Base-by-base conservation (phyloP, 78 protist genomes). In the Creolimax fragrantissima region DNA sequence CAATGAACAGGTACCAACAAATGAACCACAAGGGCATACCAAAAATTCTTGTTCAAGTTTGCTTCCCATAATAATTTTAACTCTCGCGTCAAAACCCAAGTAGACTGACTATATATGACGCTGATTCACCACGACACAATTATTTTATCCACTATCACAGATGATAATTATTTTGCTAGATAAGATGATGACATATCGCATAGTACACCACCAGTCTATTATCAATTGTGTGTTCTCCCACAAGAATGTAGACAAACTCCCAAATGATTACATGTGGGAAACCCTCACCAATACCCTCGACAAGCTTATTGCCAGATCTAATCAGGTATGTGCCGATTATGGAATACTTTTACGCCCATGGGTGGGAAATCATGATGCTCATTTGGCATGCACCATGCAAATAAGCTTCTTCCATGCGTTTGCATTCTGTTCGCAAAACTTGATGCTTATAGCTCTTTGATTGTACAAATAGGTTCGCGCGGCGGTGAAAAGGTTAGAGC, bases 181-280 rank as follows among this genome's bases (percentile, higher is more conserved):
- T 11, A 83, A 83, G 86, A 5, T 83, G 86, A 83, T 83, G 86
- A 83, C 86, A 41, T 83, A 83, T 11, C 86, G 86, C 11, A 41
- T 83, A 41, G 86, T 83, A 35, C 42, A 83, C 86, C 5, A 83
- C 5, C 5, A 11, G 86, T 5, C 86, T 17, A 83, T 83, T 11
- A 83, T 83, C 86, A 83, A 83, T 41, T 83, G 86, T 11, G 42
- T 83, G 86, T 83, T 83, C 86, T 83, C 86, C 7, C 86, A 83
- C 86, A 35, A 83, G 44, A 83, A 83, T 5, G 4, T 11, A 5
- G 42, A 5, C 7, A 5, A 35, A 5, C 5, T n/a, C 5, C 86
- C 86, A 83, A 35, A 24, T 83, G 86, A 83, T 41, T 83, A 83
- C 11, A 11, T 83, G 86, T 83, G 86, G 86, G 86, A 83, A 41